Evolutionary conservation across 2,329 filamentous ascomycete species (phyloP).

Genomic region (Fusarium zealandicum): DNA sequence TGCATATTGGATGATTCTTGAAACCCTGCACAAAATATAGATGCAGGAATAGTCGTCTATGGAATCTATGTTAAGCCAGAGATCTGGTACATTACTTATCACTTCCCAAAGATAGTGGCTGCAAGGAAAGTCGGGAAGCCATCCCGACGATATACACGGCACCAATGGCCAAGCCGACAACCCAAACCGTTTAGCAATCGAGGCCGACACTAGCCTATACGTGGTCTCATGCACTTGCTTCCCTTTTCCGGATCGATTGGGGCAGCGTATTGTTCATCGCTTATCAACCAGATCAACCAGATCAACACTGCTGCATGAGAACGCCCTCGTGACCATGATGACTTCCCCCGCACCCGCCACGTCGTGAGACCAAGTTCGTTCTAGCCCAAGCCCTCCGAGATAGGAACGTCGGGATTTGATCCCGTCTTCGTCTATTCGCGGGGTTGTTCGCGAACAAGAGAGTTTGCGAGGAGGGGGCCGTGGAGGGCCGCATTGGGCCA

Average conservation of each 20-base stretch:
- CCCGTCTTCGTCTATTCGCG: slow-evolving; percentile 6
- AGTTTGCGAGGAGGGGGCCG: not conserved
- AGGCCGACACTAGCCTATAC: slow-evolving; percentile 16
- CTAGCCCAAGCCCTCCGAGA: slow-evolving; percentile 7
- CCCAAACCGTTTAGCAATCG: not conserved
- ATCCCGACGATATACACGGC: slow-evolving; percentile 17
- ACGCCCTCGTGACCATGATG: slow-evolving; percentile 18
- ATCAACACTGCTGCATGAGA: slow-evolving; percentile 22
- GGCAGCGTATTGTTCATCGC: not conserved
- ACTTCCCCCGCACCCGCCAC: slow-evolving; percentile 18
- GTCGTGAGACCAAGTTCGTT: not conserved
- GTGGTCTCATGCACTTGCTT: not conserved
- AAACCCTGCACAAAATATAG: no score
- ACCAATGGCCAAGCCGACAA: slow-evolving; percentile 1
- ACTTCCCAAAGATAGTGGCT: not conserved
- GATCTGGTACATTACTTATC: not conserved
- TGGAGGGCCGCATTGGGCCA: not conserved
- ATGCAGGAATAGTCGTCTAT: no score
- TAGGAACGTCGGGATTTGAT: slow-evolving; percentile 9
- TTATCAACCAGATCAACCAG: slow-evolving; percentile 9
- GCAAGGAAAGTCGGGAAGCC: slow-evolving; percentile 13
- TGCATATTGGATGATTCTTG: no score
- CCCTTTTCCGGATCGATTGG: slow-evolving; percentile 1
- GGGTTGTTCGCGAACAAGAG: not conserved
- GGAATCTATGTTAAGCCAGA: no score